Base-by-base conservation (phyloP, 768 basidiomycete genomes). In the Phlegmacium glaucopus region DNA sequence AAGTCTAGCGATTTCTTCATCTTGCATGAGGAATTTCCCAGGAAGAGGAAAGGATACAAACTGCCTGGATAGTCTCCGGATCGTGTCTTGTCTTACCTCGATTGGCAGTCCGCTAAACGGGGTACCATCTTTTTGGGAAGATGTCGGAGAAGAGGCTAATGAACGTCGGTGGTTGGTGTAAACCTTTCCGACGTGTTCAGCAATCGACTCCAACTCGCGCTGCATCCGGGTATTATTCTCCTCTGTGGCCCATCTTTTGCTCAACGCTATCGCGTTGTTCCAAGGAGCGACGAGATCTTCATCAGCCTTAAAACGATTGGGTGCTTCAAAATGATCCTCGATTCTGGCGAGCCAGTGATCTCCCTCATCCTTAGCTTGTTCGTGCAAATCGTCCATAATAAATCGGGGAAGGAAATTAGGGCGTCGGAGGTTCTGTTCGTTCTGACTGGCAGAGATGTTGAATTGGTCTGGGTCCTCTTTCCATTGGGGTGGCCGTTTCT, bases 11-110 rank as follows among this genome's bases (percentile, higher is more conserved):
- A 76, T 48, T 18, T 68, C 61, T 27, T 65, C 58, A n/a, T 62
- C 56, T 9, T 68, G 51, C 43, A 70, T 67, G 45, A 60, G 59
- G 52, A 67, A 51, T 44, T 55, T 55, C 17, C 18, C 52, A 11
- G 55, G 50, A 9, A 44, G 39, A 28, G 66, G 63, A 13, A 27
- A 55, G 22, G 60, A 53, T 6, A 66, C 64, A 53, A 82, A 83
- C 36, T 65, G 48, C 44, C 59, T 63, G 4, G 82, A 80, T 22
- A 76, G 53, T 17, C 57, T 53, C 8, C 81, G 74, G n/a, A 81
- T 59, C 15, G 65, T 59, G 51, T 84, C 78, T 54, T 84, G 82
- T 6, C 80, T 71, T 7, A 57, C 55, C 55, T 77, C 71, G 45
- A 80, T 81, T 0, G 67, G 67, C 6, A 69, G 59, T 0, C 53